A percentile compares a stretch with the other conserved stretches of the same genome.
Conservation (phyloP, 2,329 filamentous ascomycete genomes). For the Aureobasidium pullulans region DNA sequence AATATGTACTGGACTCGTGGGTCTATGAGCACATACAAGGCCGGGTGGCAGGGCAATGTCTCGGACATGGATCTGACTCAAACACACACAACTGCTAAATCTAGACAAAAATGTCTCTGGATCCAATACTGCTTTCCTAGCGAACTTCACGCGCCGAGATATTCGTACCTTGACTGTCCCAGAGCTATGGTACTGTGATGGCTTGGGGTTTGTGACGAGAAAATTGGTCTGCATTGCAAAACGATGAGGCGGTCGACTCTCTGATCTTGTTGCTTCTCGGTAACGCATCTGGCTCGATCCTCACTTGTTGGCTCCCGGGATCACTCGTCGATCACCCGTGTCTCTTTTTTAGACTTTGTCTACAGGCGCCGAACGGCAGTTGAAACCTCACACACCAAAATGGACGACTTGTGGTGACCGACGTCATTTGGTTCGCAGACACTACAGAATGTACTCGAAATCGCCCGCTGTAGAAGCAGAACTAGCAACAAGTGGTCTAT, state of each 20-base stretch:
- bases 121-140: background rate
- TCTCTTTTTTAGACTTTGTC: background rate
- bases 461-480: background rate
- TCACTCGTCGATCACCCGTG: background rate
- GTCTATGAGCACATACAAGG: background rate
- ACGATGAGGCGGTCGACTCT: background rate
- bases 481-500: background rate
- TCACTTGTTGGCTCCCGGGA: background rate
- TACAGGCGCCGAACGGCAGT: background rate
- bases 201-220: background rate
- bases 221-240: background rate
- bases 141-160: background rate
- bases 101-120: background rate
- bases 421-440: background rate
- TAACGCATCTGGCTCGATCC: background rate
- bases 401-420: background rate
- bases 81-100: background rate
- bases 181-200: background rate
- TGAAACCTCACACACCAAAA: background rate
- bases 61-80: background rate
- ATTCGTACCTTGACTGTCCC: background rate
- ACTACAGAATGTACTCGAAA: constrained; percentile 11
- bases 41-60: background rate
- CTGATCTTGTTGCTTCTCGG: background rate
- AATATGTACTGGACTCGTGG: background rate